Evolutionary conservation across 2,329 filamentous ascomycete genomes (phyloP), one percentile per base, ranked within the genome.

Genomic region (Daldinia eschscholtzii): DNA sequence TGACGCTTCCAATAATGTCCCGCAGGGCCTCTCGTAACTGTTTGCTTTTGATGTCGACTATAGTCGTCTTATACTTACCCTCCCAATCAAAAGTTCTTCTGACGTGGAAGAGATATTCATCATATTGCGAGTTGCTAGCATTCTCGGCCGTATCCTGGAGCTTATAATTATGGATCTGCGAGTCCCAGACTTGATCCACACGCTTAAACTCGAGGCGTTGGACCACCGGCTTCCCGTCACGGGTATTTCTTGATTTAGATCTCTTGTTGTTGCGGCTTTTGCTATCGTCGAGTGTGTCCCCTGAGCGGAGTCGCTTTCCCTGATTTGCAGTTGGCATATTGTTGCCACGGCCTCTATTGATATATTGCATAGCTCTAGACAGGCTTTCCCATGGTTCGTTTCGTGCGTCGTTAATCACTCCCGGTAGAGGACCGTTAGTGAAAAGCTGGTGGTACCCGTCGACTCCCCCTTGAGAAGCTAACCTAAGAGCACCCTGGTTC

Each of bases 21-120:
- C 87, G 84, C 0, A 95, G 83, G 23, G 88, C 89, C 69, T 93
- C 89, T 6, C 91, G 90, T 3, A 97, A 84, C 15, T 89, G 81
- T 73, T 93, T 93, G 77, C 93, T 96, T 81, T 94, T 96, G 79
- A 97, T 92, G 72, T 97, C 93, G 56, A 97, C 89, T 13, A 90
- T 81, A 0, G 93, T 94, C 76, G 78, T 76, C 73, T 88, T 84
- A 74, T 93, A 94, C 75, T 93, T 93, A 70, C 93, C 93, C 73
- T 96, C 92, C 88, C 88, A 93, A 78, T 94, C 91, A 77, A 97
- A 97, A 13, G 88, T 91, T 61, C 94, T 87, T 15, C 93, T 89
- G 15, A 97, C 92, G 26, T 93, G 92, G 78, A 97, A 97, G 33
- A 93, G 86, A 77, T 91, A 96, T 67, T 92, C 89, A 67, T 94